Conservation (phyloP, 208 protist genomes). For the Wallacemonas sp. region DNA sequence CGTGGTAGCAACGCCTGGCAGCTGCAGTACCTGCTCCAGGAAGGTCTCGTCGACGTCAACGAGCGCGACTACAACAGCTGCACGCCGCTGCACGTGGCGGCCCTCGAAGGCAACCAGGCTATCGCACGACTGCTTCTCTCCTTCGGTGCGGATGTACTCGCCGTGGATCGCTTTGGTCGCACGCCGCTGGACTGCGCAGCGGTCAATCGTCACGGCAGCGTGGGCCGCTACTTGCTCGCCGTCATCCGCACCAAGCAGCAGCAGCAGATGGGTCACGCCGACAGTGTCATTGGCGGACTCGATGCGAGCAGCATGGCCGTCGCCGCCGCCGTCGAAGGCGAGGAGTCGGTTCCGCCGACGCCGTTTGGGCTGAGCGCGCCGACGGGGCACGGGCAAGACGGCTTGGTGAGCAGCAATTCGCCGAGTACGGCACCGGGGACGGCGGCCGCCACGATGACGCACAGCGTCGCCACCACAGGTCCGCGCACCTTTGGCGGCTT, state of each 20-base stretch:
- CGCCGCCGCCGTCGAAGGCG: constrained; percentile 5
- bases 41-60: constrained; percentile 65
- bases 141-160: constrained; percentile 76
- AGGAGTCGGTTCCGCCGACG: constrained; percentile 4
- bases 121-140: constrained; percentile 83
- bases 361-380: constrained; percentile 1
- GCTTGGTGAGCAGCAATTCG: background rate
- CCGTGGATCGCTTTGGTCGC: constrained; percentile 69
- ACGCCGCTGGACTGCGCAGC: constrained; percentile 86
- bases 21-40: constrained; percentile 77
- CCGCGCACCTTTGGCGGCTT: background rate
- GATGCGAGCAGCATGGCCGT: constrained; percentile 7
- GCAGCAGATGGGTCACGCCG: background rate
- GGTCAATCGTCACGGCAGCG: constrained; percentile 75
- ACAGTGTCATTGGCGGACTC: background rate
- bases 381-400: background rate
- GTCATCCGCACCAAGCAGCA: constrained; percentile 44
- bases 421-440: background rate
- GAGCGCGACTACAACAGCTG: constrained; percentile 88
- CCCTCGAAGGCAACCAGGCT: constrained; percentile 73
- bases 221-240: constrained; percentile 64
- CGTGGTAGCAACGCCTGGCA: constrained; percentile 75
- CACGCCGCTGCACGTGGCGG: constrained; percentile 86
- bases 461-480: background rate
- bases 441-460: constrained; percentile 5